phyloP scores from a whole-genome alignment of 768 basidiomycete genomes.

The Leccinum arenicola region DNA sequence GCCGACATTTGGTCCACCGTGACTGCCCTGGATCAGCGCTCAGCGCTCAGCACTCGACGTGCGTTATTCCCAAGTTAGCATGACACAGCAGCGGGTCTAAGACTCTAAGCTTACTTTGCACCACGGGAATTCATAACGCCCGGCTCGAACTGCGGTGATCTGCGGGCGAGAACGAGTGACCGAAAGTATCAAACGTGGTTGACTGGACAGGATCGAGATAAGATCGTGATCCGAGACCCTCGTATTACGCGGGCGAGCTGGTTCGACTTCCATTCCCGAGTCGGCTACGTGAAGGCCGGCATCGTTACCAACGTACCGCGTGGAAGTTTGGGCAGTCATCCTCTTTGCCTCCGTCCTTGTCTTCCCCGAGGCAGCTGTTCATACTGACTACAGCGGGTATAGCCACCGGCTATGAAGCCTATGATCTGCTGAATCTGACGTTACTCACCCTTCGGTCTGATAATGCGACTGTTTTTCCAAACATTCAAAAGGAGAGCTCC shows the following conservation, averaged over 20 bases:
- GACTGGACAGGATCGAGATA: background rate
- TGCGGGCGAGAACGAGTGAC: background rate
- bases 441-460: background rate
- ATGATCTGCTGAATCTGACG: background rate
- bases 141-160: background rate
- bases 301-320: background rate
- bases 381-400: background rate
- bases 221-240: background rate
- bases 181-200: background rate
- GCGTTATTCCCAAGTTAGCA: background rate
- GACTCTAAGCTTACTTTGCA: background rate
- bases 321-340: background rate
- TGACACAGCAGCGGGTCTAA: background rate
- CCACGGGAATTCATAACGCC: background rate
- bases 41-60: background rate
- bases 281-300: too few relatives aligned
- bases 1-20: background rate
- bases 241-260: constrained; percentile 4
- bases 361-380: background rate
- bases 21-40: background rate
- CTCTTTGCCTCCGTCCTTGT: constrained; percentile 1
- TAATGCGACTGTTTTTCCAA: too few relatives aligned
- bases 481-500: constrained; percentile 14
- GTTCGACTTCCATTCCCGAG: constrained; percentile 14
- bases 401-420: background rate